These are phyloP conservation scores for Mucor irregularis DNA, from an alignment of 371 early-diverging fungal genomes.

Conservation along the genomic window DNA sequence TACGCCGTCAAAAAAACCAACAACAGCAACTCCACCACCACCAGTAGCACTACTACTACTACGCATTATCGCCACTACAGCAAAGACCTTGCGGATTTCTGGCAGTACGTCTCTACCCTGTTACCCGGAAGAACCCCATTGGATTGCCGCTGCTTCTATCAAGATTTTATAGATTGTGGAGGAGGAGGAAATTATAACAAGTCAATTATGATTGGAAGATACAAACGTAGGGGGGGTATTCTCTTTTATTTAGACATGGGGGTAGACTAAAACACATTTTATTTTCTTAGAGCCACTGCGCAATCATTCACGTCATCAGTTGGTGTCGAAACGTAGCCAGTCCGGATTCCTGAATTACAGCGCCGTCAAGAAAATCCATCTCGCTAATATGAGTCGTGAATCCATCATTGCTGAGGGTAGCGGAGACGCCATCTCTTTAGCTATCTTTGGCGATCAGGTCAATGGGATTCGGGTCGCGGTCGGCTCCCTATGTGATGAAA, in stretches of 20 bases:
- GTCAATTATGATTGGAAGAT: conserved; percentile 19
- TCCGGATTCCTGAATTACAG: background rate
- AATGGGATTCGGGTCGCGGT: conserved; percentile 20
- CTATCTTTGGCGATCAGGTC: conserved; percentile 14
- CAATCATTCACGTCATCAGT: background rate
- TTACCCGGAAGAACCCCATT: conserved; percentile 30
- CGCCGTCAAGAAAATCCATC: conserved; percentile 4
- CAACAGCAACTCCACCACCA: too few species aligned
- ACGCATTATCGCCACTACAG: too few species aligned
- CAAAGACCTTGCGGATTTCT: conserved; percentile 7
- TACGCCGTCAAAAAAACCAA: background rate
- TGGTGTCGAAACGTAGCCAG: conserved; percentile 1
- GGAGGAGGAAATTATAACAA: conserved; percentile 1
- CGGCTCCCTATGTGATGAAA: conserved; percentile 39
- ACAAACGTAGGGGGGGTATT: conserved; percentile 8
- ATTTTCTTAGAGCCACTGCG: background rate
- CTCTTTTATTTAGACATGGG: background rate
- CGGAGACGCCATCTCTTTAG: conserved; percentile 38
- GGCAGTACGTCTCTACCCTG: conserved; percentile 21
- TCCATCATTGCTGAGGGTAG: conserved; percentile 36
- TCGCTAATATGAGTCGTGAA: conserved; percentile 24
- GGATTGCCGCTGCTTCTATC: conserved; percentile 34
- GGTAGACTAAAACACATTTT: too few species aligned
- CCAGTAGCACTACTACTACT: too few species aligned
- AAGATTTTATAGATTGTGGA: conserved; percentile 16